Percentiles rank a stretch among this genome's conserved stretches.
Conservation (phyloP, 2,329 filamentous ascomycete species). For the Clonostachys chloroleuca region DNA sequence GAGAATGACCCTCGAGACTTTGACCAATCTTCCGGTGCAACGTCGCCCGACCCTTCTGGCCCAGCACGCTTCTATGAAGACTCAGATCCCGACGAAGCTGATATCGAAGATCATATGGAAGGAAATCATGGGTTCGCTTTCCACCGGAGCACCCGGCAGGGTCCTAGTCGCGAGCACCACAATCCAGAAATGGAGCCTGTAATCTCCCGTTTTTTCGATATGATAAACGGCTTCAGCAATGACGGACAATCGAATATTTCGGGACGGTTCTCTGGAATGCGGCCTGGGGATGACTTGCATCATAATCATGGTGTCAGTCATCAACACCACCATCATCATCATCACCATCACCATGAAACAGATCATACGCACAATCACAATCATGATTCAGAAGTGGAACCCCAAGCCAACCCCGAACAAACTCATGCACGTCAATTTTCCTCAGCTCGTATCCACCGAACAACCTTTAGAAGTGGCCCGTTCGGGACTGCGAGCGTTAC, state of each 20-base stretch:
- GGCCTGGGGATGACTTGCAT: not conserved
- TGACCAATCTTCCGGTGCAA: constrained; percentile 16
- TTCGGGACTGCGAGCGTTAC: constrained; percentile 41
- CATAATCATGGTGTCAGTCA: not conserved
- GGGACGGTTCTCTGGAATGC: too few species aligned
- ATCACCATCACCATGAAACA: not conserved
- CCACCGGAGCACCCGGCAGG: constrained; percentile 25
- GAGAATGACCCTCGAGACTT: constrained; percentile 59
- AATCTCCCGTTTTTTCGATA: constrained; percentile 35
- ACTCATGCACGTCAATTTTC: constrained; percentile 1
- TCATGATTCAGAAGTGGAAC: constrained; percentile 1
- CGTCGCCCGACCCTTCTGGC: constrained; percentile 18
- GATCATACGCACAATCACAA: not conserved
- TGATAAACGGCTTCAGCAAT: constrained; percentile 31
- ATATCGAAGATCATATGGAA: constrained; percentile 49
- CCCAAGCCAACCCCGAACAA: not conserved
- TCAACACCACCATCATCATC: not conserved
- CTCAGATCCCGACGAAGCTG: constrained; percentile 54
- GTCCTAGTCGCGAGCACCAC: constrained; percentile 15
- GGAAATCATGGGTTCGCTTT: constrained; percentile 35
- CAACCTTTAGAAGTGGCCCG: constrained; percentile 28
- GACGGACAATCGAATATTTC: too few species aligned
- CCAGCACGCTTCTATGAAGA: constrained; percentile 26
- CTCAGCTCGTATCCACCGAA: constrained; percentile 23
- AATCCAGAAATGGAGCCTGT: constrained; percentile 28